Evolutionary conservation across 2,329 filamentous ascomycete genomes (phyloP), one percentile per base, ranked within the genome.

Genomic region (Arachnomyces sp.): DNA sequence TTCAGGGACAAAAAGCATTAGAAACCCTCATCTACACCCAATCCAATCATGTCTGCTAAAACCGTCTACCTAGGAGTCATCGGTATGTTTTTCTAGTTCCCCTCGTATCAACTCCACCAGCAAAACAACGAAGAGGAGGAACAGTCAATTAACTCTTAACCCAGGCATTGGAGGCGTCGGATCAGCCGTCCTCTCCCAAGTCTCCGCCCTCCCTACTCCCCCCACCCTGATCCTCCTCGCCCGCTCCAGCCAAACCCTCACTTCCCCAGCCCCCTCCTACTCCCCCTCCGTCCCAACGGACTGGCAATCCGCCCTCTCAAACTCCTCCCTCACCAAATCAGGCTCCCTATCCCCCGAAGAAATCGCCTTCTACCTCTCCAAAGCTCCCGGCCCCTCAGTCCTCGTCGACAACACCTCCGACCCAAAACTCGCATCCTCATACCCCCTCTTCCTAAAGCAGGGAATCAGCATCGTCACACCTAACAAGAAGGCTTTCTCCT

Each of bases 401-500:
- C 72, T 98, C 20, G 81, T 98, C 49, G 92, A 98, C 74, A 96
- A 96, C 70, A 98, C 92, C 38, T 93, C 85, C 65, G 89, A 86
- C 52, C 82, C 90, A 54, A 81, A 84, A 48, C 74, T 98, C 20
- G 92, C 90, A 36, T 77, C 84, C 45, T 68, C 77, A 20, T 98
- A 98, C 64, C 89, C 92, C 1, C 63, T 75, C 34, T 85, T 94
- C 63, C 71, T 98, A 45, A 74, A 77, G 55, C 77, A 79, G 48
- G 90, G 89, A 9, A 81, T 98, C 63, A 90, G 80, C 64, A 79
- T 98, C 53, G 86, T 96, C 18, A 98, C 92, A 1, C 89, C 92
- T 32, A 98, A 96, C 74, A 98, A 98, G 73, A 98, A 98, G 68
- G 90, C 84, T 11, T 98, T 98, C 67, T 93, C 87, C 0, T 81